These are phyloP conservation scores for Malassezia dermatis DNA, from an alignment of 1,284 basidiomycete genomes.

Conservation along the genomic window DNA sequence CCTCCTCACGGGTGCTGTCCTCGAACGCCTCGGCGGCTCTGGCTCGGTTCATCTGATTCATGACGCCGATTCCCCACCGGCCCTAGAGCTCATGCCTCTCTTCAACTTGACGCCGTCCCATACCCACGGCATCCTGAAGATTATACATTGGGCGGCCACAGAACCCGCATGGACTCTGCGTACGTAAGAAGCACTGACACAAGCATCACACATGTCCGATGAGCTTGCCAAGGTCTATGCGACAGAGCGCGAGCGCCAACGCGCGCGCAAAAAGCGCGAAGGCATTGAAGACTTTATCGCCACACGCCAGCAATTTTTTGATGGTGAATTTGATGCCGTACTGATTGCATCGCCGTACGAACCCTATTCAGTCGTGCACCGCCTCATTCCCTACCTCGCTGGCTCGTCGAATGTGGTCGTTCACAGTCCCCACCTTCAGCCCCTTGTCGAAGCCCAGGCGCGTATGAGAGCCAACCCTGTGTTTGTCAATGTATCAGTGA, in stretches of 20 bases:
- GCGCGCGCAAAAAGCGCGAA: slow-evolving; percentile 13
- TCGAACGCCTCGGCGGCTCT: slow-evolving; percentile 58
- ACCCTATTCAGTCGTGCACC: slow-evolving; percentile 67
- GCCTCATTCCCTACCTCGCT: slow-evolving; percentile 63
- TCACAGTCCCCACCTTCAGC: slow-evolving; percentile 63
- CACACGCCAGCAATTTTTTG: slow-evolving; percentile 69
- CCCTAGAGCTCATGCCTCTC: slow-evolving; percentile 75
- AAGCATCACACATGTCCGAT: slow-evolving; percentile 16
- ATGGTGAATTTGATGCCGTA: slow-evolving; percentile 58
- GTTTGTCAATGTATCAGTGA: slow-evolving; percentile 69
- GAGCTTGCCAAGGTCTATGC: slow-evolving; percentile 10
- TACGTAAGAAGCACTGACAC: not conserved
- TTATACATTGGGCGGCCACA: slow-evolving; percentile 35
- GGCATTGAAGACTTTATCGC: slow-evolving; percentile 14
- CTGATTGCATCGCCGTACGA: slow-evolving; percentile 77
- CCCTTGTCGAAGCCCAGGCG: slow-evolving; percentile 66
- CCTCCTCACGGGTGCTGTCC: slow-evolving; percentile 71
- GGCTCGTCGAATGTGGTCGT: slow-evolving; percentile 79
- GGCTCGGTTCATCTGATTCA: slow-evolving; percentile 65
- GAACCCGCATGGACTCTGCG: slow-evolving; percentile 23
- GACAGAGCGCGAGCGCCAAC: slow-evolving; percentile 15
- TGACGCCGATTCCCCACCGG: slow-evolving; percentile 83
- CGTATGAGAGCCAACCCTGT: slow-evolving; percentile 60
- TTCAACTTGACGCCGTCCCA: slow-evolving; percentile 55
- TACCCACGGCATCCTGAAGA: slow-evolving; percentile 19